Evolutionary conservation across 1,284 basidiomycete genomes (phyloP), one percentile per base, ranked within the genome.

Genomic region (Cutaneotrichosporon cavernicola): DNA sequence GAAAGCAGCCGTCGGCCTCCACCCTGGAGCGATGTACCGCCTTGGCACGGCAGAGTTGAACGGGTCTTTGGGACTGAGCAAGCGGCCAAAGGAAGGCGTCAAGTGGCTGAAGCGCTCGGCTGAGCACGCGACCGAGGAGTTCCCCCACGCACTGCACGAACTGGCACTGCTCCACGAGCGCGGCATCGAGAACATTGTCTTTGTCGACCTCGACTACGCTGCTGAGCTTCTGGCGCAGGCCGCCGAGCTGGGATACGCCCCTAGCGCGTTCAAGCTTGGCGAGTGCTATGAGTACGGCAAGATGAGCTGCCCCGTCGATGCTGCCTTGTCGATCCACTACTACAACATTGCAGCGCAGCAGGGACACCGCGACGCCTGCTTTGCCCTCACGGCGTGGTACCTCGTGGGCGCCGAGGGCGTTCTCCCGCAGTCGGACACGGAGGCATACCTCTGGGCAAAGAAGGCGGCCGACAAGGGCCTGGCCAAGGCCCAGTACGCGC

Each of bases 251-350:
- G 94, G 94, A 13, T 98, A 98, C 80, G 93, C 96, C 8, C 93
- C 96, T 3, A 93, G 90, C 73, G 96, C 96, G 52, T 94, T 96
- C 83, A 89, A 94, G 72, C 83, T 99, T 63, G 96, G 96, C 52
- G 96, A 99, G 81, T 98, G 96, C 81, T 99, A 99, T 81, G 96
- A 99, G 83, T 99, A 98, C 81, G 97, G 96, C 49, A 94, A 94
- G 84, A 91, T 98, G 88, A 94, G 93, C 16, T 99, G 96, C 75
- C 96, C 96, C n/a, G 91, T 95, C 76, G 96, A 99, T 78, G 88
- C 94, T 1, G 96, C 97, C 21, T 84, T 99, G 64, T 95, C 91
- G 57, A 99, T 99, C 74, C 96, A 99, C 82, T 99, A 98, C 82
- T 99, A 99, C 93, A 95, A 97, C 76, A 97, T 97, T 70, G 94